Evolutionary conservation across 345 rosid species (phyloP), one percentile per base, ranked within the genome.

Genomic region (Rhodomyrtus tomentosa): DNA sequence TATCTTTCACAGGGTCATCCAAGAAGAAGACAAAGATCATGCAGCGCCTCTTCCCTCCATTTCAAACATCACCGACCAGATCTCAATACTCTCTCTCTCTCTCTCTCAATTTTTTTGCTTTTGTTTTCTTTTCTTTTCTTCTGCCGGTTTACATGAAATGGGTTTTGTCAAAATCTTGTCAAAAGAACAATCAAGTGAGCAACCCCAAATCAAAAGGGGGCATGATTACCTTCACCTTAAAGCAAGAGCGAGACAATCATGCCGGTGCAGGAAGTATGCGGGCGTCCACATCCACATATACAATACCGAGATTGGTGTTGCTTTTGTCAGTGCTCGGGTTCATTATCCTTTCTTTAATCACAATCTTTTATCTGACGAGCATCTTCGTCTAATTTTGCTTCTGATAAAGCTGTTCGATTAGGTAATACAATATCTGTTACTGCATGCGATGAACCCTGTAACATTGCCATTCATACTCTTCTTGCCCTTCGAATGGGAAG

Each of bases 151-250:
- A 45, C 40, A 36, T 36, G 5, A 36, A 21, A 32, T 9, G 45
- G 45, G 83, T 55, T 40, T 83, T 29, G 89, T 83, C 81, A 83
- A 85, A 85, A 50, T 16, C 54, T 80, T 83, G 82, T 83, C 89
- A 62, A 68, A 18, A 18, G 45, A 68, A 36, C 76, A 5, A 68
- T 68, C 76, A 36, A 68, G 76, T 36, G 38, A 32, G 76, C 76
- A 36, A 36, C 40, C 45, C 76, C 10, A 22, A 22, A 55, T 55
- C 4, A 55, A 55, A 55, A 55, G n/a, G 45, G n/a, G 45, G 24
- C 25, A 68, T 76, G 82, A 68, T 80, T 51, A 72, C 27, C 27
- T 72, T 85, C 84, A 74, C 11, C 42, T 49, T n/a, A 22, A 36
- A 58, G 84, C 76, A 81, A 80, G 48, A 85, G 85, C 21, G 80